Conservation (phyloP, 148 eudicot genomes). For the Rhododendron henanense region DNA sequence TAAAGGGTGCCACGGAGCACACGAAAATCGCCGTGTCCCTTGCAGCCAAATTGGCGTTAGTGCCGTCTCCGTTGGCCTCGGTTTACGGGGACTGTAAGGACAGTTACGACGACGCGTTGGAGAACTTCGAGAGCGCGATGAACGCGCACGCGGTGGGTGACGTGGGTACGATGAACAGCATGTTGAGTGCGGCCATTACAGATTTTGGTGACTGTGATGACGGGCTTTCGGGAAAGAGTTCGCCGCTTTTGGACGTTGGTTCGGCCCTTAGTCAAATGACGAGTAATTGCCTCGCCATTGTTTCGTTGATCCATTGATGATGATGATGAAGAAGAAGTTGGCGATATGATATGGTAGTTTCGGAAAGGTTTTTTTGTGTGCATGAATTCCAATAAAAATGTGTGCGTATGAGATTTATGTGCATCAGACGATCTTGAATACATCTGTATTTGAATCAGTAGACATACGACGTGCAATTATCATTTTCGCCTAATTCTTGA, state of each 20-base stretch:
- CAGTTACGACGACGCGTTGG: conserved; percentile 21
- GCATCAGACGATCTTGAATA: background rate
- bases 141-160: conserved; percentile 15
- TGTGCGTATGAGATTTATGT: background rate
- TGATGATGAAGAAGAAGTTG: background rate
- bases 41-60: background rate
- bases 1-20: conserved; percentile 13
- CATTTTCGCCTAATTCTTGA: background rate
- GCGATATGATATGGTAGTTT: background rate
- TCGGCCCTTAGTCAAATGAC: conserved; percentile 31
- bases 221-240: conserved; percentile 3
- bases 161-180: conserved; percentile 29
- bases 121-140: conserved; percentile 27
- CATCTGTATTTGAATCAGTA: background rate
- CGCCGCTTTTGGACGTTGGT: conserved; percentile 11
- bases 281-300: conserved; percentile 45
- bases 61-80: background rate
- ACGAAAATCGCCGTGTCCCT: conserved; percentile 6
- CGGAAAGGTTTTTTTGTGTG: background rate
- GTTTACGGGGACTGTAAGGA: conserved; percentile 19
- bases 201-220: conserved; percentile 37
- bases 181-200: conserved; percentile 42
- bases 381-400: background rate
- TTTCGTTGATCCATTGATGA: conserved; percentile 7
- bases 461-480: background rate